Evolutionary conservation across 192 early-diverging fungal genomes (phyloP), one percentile per base, ranked within the genome.

Genomic region (Dissophora globulifera): DNA sequence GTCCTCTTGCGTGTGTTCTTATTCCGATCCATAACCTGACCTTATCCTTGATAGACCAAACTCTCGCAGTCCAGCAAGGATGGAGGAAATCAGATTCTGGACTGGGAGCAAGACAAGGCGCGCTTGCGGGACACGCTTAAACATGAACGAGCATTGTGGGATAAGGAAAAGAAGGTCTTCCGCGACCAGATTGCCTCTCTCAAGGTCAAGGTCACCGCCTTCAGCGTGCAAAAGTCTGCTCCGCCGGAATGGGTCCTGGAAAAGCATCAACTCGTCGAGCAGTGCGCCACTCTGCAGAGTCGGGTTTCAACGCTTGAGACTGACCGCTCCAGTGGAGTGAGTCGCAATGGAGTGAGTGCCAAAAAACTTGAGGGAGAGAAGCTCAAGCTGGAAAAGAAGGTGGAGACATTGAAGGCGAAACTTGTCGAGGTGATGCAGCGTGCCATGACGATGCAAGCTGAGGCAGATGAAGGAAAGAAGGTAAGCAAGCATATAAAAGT

Each of bases 181-280:
- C n/a, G 61, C 49, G 72, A 76, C n/a, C 72, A 76, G 30, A 67
- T 76, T 22, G 72, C 64, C 1, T 76, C 72, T 1, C 46, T 76
- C 33, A 76, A 76, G 40, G 47, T 76, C 63, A 76, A 76, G 17
- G 40, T 49, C 11, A 42, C 62, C 6, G 23, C 62, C 17, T 51
- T 75, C 22, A 30, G 58, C 22, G 13, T 76, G 7, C 62, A 76
- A 33, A 76, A 76, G 33, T 42, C 40, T 3, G 45, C 63, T 3
- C 72, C 72, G 3, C 49, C 62, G 41, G 72, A 76, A 9, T 76
- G 72, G 72, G 46, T 60, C n/a, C 16, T 66, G 25, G 72, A 76
- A 17, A 76, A 62, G 25, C 72, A 76, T 13, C 48, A 55, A 10
- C 30, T 76, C 43, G 13, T 23, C 4, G 58, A 67, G 10, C 63